Evolutionary conservation across 441 rosid genomes (phyloP).

Genomic region (Euphorbia schlechtendalii): DNA sequence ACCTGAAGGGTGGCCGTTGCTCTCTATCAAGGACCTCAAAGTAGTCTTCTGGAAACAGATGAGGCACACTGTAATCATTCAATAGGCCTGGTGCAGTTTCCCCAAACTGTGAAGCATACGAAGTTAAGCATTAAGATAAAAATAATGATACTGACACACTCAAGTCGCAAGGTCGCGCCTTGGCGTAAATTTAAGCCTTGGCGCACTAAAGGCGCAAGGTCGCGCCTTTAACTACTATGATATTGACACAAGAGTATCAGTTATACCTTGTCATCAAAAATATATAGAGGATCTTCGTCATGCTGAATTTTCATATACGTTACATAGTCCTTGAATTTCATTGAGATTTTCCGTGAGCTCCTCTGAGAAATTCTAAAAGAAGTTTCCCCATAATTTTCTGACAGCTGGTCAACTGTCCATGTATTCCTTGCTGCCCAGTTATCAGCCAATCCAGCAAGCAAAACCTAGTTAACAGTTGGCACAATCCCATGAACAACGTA

Average conservation of each 20-base stretch:
- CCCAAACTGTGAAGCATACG: slow-evolving; percentile 60
- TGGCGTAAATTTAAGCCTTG: too few species aligned
- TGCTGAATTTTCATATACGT: slow-evolving; percentile 66
- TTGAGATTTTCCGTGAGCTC: slow-evolving; percentile 52
- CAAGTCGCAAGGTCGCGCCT: too few species aligned
- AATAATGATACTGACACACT: neutral
- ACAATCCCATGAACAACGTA: slow-evolving; percentile 15
- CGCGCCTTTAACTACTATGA: too few species aligned
- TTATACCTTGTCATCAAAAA: slow-evolving; percentile 82
- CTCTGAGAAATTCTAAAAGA: slow-evolving; percentile 80
- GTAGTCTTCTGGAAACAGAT: slow-evolving; percentile 80
- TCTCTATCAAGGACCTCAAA: slow-evolving; percentile 70
- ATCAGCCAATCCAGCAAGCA: slow-evolving; percentile 74
- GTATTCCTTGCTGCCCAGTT: slow-evolving; percentile 81
- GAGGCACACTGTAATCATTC: slow-evolving; percentile 78
- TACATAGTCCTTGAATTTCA: slow-evolving; percentile 80
- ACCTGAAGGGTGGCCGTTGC: slow-evolving; percentile 78
- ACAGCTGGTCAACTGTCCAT: slow-evolving; percentile 73
- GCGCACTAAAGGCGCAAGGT: too few species aligned
- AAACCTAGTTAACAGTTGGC: slow-evolving; percentile 42
- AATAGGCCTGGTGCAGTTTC: slow-evolving; percentile 70
- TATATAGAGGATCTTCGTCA: slow-evolving; percentile 95
- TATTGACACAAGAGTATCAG: neutral
- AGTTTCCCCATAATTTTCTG: slow-evolving; percentile 55
- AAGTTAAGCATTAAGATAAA: slow-evolving; percentile 9